These are phyloP conservation scores for Lentinula sp. DNA, from an alignment of 768 basidiomycete genomes.

Conservation along the genomic window DNA sequence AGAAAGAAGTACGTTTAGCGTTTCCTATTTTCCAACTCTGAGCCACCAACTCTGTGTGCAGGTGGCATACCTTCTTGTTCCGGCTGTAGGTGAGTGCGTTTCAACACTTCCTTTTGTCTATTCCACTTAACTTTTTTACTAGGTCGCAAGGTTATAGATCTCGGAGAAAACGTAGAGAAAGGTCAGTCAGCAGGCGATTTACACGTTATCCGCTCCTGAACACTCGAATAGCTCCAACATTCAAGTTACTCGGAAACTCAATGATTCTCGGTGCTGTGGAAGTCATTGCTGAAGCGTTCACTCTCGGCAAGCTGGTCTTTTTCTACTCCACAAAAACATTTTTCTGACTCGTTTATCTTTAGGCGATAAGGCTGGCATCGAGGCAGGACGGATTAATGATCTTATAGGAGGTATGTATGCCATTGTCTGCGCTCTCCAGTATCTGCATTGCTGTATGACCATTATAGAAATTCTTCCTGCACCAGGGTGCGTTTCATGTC, in stretches of 20 bases:
- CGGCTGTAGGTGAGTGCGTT: conserved; percentile 45
- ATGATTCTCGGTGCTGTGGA: conserved; percentile 75
- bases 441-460: conserved; percentile 10
- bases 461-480: conserved; percentile 60
- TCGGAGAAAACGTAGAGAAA: conserved; percentile 84
- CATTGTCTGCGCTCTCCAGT: conserved; percentile 1
- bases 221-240: conserved; percentile 45
- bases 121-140: too few species aligned
- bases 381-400: conserved; percentile 46
- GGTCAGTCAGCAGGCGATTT: conserved; percentile 28
- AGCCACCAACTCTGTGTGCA: not conserved
- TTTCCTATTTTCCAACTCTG: not conserved
- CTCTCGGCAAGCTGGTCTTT: conserved; percentile 40
- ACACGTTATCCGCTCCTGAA: not conserved
- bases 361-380: conserved; percentile 72
- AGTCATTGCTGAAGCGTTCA: conserved; percentile 76
- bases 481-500: conserved; percentile 34
- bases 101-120: not conserved
- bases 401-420: conserved; percentile 47
- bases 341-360: not conserved
- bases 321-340: not conserved
- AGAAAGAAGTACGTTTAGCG: conserved; percentile 43
- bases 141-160: conserved; percentile 65
- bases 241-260: conserved; percentile 79
- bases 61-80: conserved; percentile 70